A percentile compares a stretch with the other conserved stretches of the same genome.
Conservation (phyloP, 129 eudicot genomes). For the carrot (Daucus carota) region DNA sequence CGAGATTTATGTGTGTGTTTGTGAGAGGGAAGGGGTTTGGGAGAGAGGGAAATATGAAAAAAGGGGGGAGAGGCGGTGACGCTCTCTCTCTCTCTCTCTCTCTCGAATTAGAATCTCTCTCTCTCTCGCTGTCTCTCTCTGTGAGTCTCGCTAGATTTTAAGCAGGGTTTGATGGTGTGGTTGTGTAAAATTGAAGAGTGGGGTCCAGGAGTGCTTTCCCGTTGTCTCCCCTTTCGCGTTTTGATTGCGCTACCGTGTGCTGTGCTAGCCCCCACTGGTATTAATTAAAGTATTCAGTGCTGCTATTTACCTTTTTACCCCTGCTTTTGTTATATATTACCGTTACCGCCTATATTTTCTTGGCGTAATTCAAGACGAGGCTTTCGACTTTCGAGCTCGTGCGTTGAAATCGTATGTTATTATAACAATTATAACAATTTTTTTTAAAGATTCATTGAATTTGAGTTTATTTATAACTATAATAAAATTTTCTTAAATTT, state of each 20-base stretch:
- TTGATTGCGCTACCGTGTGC: constrained; percentile 2
- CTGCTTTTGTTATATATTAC: not conserved
- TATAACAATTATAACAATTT: no score
- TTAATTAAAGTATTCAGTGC: not conserved
- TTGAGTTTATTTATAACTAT: no score
- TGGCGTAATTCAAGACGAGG: no score
- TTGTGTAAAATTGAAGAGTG: not conserved
- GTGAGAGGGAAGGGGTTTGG: not conserved
- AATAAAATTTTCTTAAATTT: no score
- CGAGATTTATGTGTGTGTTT: not conserved
- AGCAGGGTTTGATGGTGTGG: not conserved
- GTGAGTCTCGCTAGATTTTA: not conserved
- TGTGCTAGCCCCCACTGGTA: not conserved
- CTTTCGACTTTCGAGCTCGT: no score
- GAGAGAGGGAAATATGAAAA: constrained; percentile 3
- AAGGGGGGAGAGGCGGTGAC: not conserved
- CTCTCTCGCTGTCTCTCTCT: not conserved
- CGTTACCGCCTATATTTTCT: no score
- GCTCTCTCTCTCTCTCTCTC: not conserved
- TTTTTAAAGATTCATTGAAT: no score
- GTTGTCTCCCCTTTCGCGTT: not conserved
- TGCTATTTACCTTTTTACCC: not conserved
- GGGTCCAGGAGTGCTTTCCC: not conserved
- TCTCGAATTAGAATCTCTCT: not conserved
- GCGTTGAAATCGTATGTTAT: no score